Base-by-base conservation (phyloP, 805 yeast genomes). In the Barnettozyma sp. region DNA sequence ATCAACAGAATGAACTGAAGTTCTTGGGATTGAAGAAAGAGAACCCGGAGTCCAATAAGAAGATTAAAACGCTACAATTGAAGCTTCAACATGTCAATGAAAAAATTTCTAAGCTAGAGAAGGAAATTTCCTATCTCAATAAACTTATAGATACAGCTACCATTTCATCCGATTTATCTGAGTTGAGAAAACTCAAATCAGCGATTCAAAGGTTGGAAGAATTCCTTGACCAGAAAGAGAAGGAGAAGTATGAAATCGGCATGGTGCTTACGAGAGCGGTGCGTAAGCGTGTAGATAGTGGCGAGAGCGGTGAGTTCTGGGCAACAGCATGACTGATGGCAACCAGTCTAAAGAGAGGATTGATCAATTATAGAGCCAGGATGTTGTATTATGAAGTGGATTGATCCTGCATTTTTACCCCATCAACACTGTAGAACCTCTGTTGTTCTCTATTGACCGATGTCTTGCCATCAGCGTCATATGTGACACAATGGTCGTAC, bases 231-330 rank as follows among this genome's bases (percentile, higher is more conserved):
- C 56, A 53, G 31, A 65, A 66, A 44, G 58, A 56, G 30, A 66
- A 65, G 46, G 65, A 65, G 44, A 61, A 60, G 42, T 65, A 66
- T 44, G 71, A 65, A 26, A 48, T 62, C 4, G 71, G 69, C 12
- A 62, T 65, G 6, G 45, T 52, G 28, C 40, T 66, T 24, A 62
- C 68, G 17, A 56, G 68, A 30, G 61, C 63, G 17, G 48, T 65
- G 28, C 58, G 70, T 46, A 60, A 54, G 31, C 55, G 64, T 38
- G 62, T 65, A 21, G 63, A 63, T 40, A 58, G 62, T 35, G 70
- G 70, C 20, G 65, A 61, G 35, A 55, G 60, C 38, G 68, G 56
- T 15, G 50, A 50, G 34, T 54, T 44, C 36, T 51, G 57, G 76
- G 72, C 19, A 64, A 71, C 25, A 65, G 30, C 30, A 3, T 27